Evolutionary conservation across 106 monocot genomes (phyloP), one percentile per base, ranked within the genome.

Genomic region (Narthecium ossifragum): DNA sequence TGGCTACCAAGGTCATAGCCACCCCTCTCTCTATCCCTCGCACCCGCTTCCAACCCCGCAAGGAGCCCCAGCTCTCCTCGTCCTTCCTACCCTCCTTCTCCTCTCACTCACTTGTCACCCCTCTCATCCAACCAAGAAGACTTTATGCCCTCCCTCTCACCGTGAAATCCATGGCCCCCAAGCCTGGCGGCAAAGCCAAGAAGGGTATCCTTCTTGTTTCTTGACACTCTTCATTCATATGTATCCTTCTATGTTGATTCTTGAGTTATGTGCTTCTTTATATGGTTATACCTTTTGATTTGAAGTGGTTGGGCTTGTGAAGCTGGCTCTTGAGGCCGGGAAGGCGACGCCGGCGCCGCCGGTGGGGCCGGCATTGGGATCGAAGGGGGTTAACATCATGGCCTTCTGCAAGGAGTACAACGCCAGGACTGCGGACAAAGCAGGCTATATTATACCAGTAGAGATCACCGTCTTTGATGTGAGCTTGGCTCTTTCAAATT

Each of bases 301-400:
- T 40, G 62, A 74, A 96, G 96, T 96, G 67, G 72, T 76, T 55
- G 96, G 90, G 25, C 38, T 90, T 5, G 65, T 96, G 46, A 96
- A 96, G 78, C 86, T 96, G 33, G 96, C 96, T 5, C 69, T 90
- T 55, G 96, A 90, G 54, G 90, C 96, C 4, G 90, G 96, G 39
- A 96, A 96, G 78, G 96, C 96, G 26, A 90, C 96, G 23, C 96
- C 96, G 21, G 96, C 96, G 26, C 94, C 96, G 31, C 96, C 96
- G 15, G 90, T 96, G n/a, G 96, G 96, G 7, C 96, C 90, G 31
- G 96, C 96, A 2, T 67, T 96, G 62, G 96, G 94, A n/a, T 79
- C 96, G 5, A 90, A 86, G 80, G 96, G 96, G 27, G 90, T 96
- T 21, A 96, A 96, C 34, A 96, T 90, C 61, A 96, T 96, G 96